Evolutionary conservation across 208 protist genomes (phyloP), one percentile per base, ranked within the genome.

Genomic region (Crithidia mellificae): DNA sequence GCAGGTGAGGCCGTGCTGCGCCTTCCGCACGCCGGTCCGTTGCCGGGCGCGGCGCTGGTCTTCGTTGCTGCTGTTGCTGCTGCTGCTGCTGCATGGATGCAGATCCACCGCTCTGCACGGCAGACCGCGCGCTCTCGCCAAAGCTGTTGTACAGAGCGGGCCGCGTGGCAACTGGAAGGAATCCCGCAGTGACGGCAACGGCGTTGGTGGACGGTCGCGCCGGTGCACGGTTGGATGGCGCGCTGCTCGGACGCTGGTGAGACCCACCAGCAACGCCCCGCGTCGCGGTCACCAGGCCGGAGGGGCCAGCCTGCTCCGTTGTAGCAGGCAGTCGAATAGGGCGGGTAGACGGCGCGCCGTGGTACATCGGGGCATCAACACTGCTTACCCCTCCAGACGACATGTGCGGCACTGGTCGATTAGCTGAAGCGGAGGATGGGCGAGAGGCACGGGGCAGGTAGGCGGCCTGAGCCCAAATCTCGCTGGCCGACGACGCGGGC

Each of bases 381-480:
- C 50, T 15, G 27, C 50, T n/a, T 22, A 20, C 50, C 1, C n/a
- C n/a, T n/a, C n/a, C n/a, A n/a, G n/a, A n/a, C n/a, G n/a, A n/a
- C n/a, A 32, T 29, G 14, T 8, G 29, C 36, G 29, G 38, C 12
- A 19, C 6, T 5, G 20, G 54, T 11, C 52, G 52, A 17, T 14
- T 32, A 36, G 4, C 54, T 17, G 52, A 46, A 2, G 51, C 50
- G 19, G 62, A 74, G 2, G 62, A 51, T 0, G 47, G 46, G 4
- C 53, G 62, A 2, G 25, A 51, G 9, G 70, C 20, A n/a, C 62
- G 62, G 0, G 70, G 70, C 20, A 75, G 70, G 57, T 75, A 75
- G 12, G 65, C 59, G 0, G 62, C 70, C 19, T 58, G 61, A 0
- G 41, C n/a, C 62, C 70, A 75, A 22, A 38, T 58, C 30, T 53